phyloP scores from a whole-genome alignment of 805 yeast species.

The Hanseniaspora lindneri region DNA sequence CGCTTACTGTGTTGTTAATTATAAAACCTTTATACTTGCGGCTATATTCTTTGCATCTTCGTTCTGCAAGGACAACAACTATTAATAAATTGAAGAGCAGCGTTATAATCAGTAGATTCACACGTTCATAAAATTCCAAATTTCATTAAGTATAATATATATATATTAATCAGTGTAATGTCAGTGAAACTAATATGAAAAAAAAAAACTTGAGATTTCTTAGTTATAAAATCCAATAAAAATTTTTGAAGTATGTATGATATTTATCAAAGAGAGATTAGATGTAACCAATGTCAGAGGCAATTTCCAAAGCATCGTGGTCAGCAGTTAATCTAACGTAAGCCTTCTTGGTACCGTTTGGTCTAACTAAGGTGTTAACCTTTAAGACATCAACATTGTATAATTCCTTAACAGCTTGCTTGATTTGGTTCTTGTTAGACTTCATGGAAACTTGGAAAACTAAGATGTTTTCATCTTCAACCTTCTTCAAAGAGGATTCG shows the following conservation, averaged over 20 bases:
- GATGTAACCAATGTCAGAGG: slow-evolving; percentile 99
- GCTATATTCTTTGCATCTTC: too few species aligned
- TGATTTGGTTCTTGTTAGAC: slow-evolving; percentile 98
- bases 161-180: neutral
- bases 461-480: slow-evolving; percentile 97
- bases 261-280: slow-evolving; percentile 33
- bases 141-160: neutral
- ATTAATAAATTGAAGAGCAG: neutral
- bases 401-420: slow-evolving; percentile 94
- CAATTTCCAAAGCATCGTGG: slow-evolving; percentile 98
- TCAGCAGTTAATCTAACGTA: slow-evolving; percentile 98
- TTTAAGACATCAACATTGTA: slow-evolving; percentile 89
- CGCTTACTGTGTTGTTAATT: too few species aligned
- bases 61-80: neutral
- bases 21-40: too few species aligned
- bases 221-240: slow-evolving; percentile 3
- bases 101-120: neutral
- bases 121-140: neutral
- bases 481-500: slow-evolving; percentile 98
- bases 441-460: slow-evolving; percentile 96
- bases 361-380: slow-evolving; percentile 95
- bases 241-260: neutral
- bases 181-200: neutral
- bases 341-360: slow-evolving; percentile 99
- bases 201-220: neutral